A percentile compares a stretch with the other conserved stretches of the same genome.
Conservation (phyloP, 2,329 filamentous ascomycete genomes). For the Diplodia intermedia region DNA sequence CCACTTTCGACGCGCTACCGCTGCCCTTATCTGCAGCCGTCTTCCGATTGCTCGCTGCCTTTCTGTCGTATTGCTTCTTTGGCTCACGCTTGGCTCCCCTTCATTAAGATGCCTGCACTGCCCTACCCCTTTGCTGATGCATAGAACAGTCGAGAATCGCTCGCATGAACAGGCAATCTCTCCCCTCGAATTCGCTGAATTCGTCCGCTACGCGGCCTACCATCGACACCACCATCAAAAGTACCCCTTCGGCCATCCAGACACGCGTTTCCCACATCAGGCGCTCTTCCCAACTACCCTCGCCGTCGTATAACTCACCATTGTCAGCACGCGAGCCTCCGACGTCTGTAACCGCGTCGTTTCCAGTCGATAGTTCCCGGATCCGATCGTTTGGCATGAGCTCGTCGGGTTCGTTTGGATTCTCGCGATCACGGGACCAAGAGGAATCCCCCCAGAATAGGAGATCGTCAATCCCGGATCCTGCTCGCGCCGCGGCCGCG, state of each 20-base stretch:
- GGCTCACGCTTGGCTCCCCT: constrained; percentile 21
- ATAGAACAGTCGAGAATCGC: constrained; percentile 46
- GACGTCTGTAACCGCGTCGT: constrained; percentile 19
- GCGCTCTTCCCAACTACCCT: constrained; percentile 44
- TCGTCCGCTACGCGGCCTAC: constrained; percentile 37
- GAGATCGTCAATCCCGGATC: constrained; percentile 29
- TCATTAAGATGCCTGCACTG: constrained; percentile 27
- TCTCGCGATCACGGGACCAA: constrained; percentile 22
- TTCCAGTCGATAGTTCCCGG: constrained; percentile 21
- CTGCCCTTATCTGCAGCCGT: constrained; percentile 19
- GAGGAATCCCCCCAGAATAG: constrained; percentile 25
- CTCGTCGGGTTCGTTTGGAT: constrained; percentile 21
- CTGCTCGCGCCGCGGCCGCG: constrained; percentile 33
- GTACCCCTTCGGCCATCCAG: constrained; percentile 40
- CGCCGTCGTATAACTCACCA: constrained; percentile 36
- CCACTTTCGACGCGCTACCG: constrained; percentile 21
- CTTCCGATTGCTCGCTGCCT: constrained; percentile 22
- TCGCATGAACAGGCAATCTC: constrained; percentile 45
- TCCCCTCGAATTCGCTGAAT: constrained; percentile 42
- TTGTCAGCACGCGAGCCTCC: constrained; percentile 23
- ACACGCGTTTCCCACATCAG: constrained; percentile 41
- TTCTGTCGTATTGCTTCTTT: constrained; percentile 15
- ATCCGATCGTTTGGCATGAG: constrained; percentile 29
- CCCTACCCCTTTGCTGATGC: constrained; percentile 16
- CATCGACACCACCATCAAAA: constrained; percentile 42